Evolutionary conservation across 371 early-diverging fungal genomes (phyloP).

Genomic region (Saksenaea oblongispora): DNA sequence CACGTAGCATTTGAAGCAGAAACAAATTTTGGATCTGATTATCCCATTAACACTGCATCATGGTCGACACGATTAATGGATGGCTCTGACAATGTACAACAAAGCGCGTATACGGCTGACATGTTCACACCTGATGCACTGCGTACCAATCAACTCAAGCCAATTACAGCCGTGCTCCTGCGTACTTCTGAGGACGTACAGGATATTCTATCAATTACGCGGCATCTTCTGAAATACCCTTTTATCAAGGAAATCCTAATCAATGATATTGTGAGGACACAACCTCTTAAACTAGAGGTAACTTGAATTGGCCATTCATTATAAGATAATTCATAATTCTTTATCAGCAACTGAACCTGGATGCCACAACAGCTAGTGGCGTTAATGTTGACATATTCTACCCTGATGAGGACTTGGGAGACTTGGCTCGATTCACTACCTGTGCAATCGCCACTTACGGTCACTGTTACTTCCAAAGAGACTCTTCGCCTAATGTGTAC

Average conservation of each 20-base stretch:
- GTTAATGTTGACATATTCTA: slow-evolving; percentile 25
- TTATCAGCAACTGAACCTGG: slow-evolving; percentile 14
- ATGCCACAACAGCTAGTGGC: slow-evolving; percentile 2
- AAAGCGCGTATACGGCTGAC: slow-evolving; percentile 37
- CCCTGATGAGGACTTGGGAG: slow-evolving; percentile 49
- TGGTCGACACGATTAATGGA: background rate
- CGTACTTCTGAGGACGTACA: slow-evolving; percentile 47
- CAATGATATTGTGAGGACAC: slow-evolving; percentile 46
- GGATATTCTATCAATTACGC: slow-evolving; percentile 43
- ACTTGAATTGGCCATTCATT: background rate
- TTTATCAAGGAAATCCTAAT: slow-evolving; percentile 61
- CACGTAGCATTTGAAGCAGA: background rate
- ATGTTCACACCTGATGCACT: slow-evolving; percentile 40
- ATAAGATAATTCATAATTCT: background rate
- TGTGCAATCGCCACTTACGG: slow-evolving; percentile 60
- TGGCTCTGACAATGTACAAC: background rate
- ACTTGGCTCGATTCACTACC: slow-evolving; percentile 59
- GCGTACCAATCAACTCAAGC: slow-evolving; percentile 38
- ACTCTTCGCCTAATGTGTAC: slow-evolving; percentile 53
- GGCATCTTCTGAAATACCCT: slow-evolving; percentile 53
- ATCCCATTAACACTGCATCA: background rate
- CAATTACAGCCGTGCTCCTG: slow-evolving; percentile 58
- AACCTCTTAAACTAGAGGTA: slow-evolving; percentile 32
- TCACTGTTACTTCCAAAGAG: slow-evolving; percentile 68
- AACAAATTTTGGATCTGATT: background rate